A percentile compares a stretch with the other conserved stretches of the same genome.
Evolutionary conservation across 2,329 filamentous ascomycete species (phyloP).

Genomic region (Sclerotinia borealis): DNA sequence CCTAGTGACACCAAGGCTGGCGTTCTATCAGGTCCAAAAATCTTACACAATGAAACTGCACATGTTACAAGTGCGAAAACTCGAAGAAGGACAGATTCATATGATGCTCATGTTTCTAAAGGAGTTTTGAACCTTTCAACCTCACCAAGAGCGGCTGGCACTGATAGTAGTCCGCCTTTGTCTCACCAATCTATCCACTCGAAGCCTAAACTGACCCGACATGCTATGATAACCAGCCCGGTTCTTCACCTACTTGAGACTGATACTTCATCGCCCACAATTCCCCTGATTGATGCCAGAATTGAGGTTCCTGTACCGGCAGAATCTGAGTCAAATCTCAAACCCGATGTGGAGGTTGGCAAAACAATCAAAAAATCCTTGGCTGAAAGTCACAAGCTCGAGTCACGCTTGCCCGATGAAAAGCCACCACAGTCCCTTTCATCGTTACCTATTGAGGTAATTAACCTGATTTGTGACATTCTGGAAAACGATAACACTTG

Average conservation of each 20-base stretch:
- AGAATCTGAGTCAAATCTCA: neutral
- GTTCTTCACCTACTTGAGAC: slow-evolving; percentile 17
- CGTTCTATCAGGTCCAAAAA: slow-evolving; percentile 9
- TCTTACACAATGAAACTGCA: slow-evolving; percentile 10
- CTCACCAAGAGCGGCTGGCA: slow-evolving; percentile 17
- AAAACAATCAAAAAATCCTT: neutral
- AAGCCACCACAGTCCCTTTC: slow-evolving; percentile 50
- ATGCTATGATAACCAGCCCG: slow-evolving; percentile 23
- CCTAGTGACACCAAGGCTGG: slow-evolving; percentile 1
- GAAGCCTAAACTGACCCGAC: slow-evolving; percentile 35
- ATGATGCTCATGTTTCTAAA: slow-evolving; percentile 26
- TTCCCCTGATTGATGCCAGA: neutral
- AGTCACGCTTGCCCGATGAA: neutral
- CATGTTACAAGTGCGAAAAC: slow-evolving; percentile 8
- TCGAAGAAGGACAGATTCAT: slow-evolving; percentile 18
- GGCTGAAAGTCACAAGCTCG: neutral
- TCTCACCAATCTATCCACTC: slow-evolving; percentile 7
- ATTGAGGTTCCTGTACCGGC: neutral
- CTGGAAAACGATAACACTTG: slow-evolving; percentile 50
- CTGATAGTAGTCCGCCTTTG: slow-evolving; percentile 15
- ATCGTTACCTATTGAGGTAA: slow-evolving; percentile 46
- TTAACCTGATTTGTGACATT: slow-evolving; percentile 56
- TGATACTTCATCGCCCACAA: neutral
- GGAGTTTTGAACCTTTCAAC: slow-evolving; percentile 22
- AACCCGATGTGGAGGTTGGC: neutral